Evolutionary conservation across 1,284 basidiomycete genomes (phyloP).

Genomic region (Leccinum holopus): DNA sequence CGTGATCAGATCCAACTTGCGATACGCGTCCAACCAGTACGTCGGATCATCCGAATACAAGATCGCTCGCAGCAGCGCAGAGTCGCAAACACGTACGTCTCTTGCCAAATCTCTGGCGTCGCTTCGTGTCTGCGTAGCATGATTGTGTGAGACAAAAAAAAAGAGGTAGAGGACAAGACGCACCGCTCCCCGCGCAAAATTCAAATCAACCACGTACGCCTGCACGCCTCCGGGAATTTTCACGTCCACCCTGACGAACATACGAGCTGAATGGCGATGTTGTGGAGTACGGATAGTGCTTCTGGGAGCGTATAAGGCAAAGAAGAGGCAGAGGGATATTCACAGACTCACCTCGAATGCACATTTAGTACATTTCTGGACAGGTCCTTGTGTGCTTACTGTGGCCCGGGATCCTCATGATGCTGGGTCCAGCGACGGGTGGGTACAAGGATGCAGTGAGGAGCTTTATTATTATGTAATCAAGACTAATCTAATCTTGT

Average conservation of each 20-base stretch:
- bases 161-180: conserved; percentile 22
- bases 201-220: conserved; percentile 85
- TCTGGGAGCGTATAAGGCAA: no score
- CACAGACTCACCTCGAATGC: no score
- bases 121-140: conserved; percentile 77
- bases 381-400: no score
- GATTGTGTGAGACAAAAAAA: neutral
- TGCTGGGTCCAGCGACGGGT: no score
- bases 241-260: conserved; percentile 85
- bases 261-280: no score
- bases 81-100: conserved; percentile 77
- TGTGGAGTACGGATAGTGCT: no score
- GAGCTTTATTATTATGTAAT: no score
- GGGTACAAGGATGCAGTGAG: no score
- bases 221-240: conserved; percentile 98
- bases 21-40: conserved; percentile 90
- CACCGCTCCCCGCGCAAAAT: conserved; percentile 81
- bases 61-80: conserved; percentile 87
- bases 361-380: no score
- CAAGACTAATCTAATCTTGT: no score
- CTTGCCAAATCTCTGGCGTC: conserved; percentile 93
- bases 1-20: conserved; percentile 94
- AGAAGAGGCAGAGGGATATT: no score
- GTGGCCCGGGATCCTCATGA: no score
- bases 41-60: conserved; percentile 95